A percentile compares a stretch with the other conserved stretches of the same genome.
phyloP scores from a whole-genome alignment of 495 filamentous ascomycete species.

The Chaetomidium leptoderma region DNA sequence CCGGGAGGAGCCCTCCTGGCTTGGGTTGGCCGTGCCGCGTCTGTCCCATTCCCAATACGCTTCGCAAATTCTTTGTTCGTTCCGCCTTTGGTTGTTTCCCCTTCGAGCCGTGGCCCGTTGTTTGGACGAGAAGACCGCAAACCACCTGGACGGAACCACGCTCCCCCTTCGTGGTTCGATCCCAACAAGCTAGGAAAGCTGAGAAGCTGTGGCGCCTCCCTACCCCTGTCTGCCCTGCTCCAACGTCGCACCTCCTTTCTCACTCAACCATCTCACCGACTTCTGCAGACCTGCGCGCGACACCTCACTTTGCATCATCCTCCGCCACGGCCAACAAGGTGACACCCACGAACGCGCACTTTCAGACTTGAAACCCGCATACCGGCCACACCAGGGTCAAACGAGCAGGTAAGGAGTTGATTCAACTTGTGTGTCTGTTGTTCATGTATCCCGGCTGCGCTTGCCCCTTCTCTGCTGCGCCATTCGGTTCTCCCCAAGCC shows the following conservation, averaged over 20 bases:
- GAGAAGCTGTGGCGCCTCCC: not conserved
- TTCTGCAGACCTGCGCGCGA: conserved; percentile 21
- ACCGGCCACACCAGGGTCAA: not conserved
- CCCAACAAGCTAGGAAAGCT: not conserved
- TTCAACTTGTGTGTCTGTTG: not conserved
- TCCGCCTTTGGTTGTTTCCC: not conserved
- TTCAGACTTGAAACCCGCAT: too few relatives aligned
- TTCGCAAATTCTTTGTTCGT: not conserved
- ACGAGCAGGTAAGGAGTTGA: not conserved
- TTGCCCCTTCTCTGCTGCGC: not conserved
- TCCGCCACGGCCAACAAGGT: conserved; percentile 20
- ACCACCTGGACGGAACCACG: not conserved
- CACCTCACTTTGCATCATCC: conserved; percentile 27
- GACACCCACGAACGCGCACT: conserved; percentile 15
- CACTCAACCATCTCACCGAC: conserved; percentile 25
- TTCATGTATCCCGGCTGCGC: not conserved
- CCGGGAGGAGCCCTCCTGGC: not conserved
- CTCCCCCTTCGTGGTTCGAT: not conserved
- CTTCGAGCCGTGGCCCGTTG: too few relatives aligned
- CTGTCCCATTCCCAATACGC: not conserved
- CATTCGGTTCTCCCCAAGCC: not conserved
- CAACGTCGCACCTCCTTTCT: not conserved
- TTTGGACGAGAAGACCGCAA: not conserved
- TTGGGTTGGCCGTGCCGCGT: not conserved
- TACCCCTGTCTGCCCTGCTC: conserved; percentile 1